These are phyloP conservation scores for Cladosporium sp. DNA, from an alignment of 2,329 filamentous ascomycete genomes.

Conservation along the genomic window DNA sequence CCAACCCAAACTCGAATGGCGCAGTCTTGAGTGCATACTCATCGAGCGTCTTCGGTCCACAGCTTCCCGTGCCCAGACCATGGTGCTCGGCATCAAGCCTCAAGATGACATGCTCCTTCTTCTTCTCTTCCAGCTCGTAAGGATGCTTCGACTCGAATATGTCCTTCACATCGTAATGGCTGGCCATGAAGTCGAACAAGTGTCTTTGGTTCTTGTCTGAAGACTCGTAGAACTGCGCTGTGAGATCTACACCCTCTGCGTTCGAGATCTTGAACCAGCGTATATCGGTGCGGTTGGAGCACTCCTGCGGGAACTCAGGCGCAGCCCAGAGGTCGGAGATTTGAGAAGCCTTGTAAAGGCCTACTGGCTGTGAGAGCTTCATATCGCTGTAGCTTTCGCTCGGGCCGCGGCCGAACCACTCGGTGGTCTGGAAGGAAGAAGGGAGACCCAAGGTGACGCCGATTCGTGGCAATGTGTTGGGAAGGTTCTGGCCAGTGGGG, in stretches of 20 bases:
- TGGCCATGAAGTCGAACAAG: slow-evolving; percentile 54
- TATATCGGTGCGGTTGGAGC: slow-evolving; percentile 62
- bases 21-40: slow-evolving; percentile 41
- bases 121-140: slow-evolving; percentile 57
- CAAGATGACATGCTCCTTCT: slow-evolving; percentile 57
- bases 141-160: slow-evolving; percentile 64
- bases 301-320: slow-evolving; percentile 70
- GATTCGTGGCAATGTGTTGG: slow-evolving; percentile 60
- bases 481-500: slow-evolving; percentile 46
- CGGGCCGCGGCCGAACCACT: slow-evolving; percentile 65
- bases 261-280: slow-evolving; percentile 52
- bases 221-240: slow-evolving; percentile 35
- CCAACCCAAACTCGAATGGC: slow-evolving; percentile 39
- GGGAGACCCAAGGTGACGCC: slow-evolving; percentile 60
- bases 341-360: slow-evolving; percentile 30
- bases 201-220: slow-evolving; percentile 17
- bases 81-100: slow-evolving; percentile 63
- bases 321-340: slow-evolving; percentile 55
- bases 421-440: slow-evolving; percentile 48
- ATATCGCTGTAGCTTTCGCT: slow-evolving; percentile 68
- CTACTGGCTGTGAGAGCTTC: slow-evolving; percentile 58
- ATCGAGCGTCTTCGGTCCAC: slow-evolving; percentile 55
- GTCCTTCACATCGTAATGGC: slow-evolving; percentile 53
- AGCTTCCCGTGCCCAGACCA: slow-evolving; percentile 62
- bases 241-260: slow-evolving; percentile 19